Evolutionary conservation across 2,329 filamentous ascomycete genomes (phyloP), one percentile per base, ranked within the genome.

Genomic region (Chaetomiaceae sp.): DNA sequence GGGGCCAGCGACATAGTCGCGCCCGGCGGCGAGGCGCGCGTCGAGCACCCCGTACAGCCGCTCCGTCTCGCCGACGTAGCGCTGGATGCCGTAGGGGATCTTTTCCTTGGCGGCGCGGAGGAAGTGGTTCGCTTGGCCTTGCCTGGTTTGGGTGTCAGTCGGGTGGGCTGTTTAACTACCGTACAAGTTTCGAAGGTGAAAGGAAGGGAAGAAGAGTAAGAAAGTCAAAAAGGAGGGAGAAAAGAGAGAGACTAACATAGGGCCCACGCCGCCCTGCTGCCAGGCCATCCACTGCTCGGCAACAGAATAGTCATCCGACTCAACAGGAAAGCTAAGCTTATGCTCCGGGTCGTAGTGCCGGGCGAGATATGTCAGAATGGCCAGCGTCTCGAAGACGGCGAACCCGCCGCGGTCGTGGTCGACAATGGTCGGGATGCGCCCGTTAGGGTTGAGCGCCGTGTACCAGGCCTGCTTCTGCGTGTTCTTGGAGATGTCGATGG

Each of bases 51-150:
- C 78, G 68, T 90, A 91, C 1, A 92, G 74, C 3, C 88, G 80
- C 57, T 86, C 77, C 1, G 83, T 81, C 73, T 92, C 88, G 61
- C 86, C 88, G 47, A 85, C 74, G 67, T 91, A 92, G 35, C 87
- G 79, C 62, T 86, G 83, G 14, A 86, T 77, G 43, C 77, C 82
- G 65, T 89, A 91, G 44, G 82, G 74, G 61, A 88, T 84, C 62
- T 77, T 78, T 62, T 88, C 83, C 37, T 83, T 80, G 4, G 85
- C 79, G 60, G 84, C 83, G 35, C 79, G 76, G 46, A 73, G 66
- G 71, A 91, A 91, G 69, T 91, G 85, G 66, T 86, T 85, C 52
- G 85, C 82, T 65, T 90, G 86, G 20, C 82, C 86, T 66, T 89
- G 85, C 51, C 51, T 53, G 19, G 79, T 83, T 85, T 21, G n/a